Percentiles rank a stretch among this genome's conserved stretches.
These are phyloP conservation scores for Ramalina peruviana DNA, from an alignment of 495 filamentous ascomycete genomes.

Conservation along the genomic window DNA sequence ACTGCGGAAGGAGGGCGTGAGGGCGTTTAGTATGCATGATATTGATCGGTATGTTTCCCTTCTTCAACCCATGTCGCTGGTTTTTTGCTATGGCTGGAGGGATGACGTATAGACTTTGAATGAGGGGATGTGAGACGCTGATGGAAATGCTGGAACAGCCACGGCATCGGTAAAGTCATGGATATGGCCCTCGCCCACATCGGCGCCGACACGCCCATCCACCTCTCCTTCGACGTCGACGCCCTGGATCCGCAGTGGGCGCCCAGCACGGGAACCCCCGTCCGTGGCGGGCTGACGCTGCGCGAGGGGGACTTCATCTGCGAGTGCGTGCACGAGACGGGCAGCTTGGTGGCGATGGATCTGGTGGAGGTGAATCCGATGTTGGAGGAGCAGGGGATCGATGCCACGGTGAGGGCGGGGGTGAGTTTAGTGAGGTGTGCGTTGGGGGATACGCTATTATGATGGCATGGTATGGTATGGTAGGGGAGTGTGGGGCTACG, in stretches of 20 bases:
- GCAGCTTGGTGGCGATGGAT: slow-evolving; percentile 81
- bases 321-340: slow-evolving; percentile 88
- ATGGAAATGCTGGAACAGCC: slow-evolving; percentile 23
- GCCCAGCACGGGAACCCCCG: slow-evolving; percentile 88
- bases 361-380: slow-evolving; percentile 93
- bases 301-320: slow-evolving; percentile 97
- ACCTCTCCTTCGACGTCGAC: slow-evolving; percentile 95
- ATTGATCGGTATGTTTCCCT: slow-evolving; percentile 54
- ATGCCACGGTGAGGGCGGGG: slow-evolving; percentile 79
- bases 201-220: slow-evolving; percentile 84
- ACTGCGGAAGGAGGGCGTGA: slow-evolving; percentile 74
- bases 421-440: slow-evolving; percentile 86
- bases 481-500: no score
- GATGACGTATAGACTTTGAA: background rate
- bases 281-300: slow-evolving; percentile 88
- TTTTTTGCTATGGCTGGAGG: background rate
- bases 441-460: slow-evolving; percentile 79
- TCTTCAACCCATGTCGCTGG: background rate
- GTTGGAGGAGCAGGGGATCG: slow-evolving; percentile 59
- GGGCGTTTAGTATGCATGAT: slow-evolving; percentile 97
- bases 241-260: slow-evolving; percentile 93
- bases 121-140: no score
- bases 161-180: slow-evolving; percentile 92
- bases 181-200: slow-evolving; percentile 95
- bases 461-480: slow-evolving; percentile 3